Evolutionary conservation across 345 rosid genomes (phyloP).

Genomic region (Rhodamnia argentea): DNA sequence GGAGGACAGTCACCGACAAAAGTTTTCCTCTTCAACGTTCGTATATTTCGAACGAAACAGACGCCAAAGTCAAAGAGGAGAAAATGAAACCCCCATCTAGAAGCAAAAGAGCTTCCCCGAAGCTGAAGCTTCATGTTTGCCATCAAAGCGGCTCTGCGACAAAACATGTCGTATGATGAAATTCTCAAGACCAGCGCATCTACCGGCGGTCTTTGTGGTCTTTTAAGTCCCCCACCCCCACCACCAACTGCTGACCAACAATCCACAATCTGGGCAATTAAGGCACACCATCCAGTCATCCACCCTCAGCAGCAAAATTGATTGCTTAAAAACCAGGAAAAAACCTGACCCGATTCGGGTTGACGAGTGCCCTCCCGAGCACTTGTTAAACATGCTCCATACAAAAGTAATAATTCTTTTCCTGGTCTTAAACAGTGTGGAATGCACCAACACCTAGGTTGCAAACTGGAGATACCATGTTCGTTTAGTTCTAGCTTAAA

Average conservation of each 20-base stretch:
- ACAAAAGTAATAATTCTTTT: neutral
- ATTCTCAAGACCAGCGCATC: neutral
- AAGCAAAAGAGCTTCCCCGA: neutral
- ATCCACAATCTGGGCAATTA: neutral
- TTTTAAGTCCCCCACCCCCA: neutral
- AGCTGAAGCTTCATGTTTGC: neutral
- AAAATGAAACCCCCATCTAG: neutral
- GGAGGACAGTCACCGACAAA: neutral
- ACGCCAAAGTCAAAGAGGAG: neutral
- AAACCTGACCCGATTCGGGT: neutral
- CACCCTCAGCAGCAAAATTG: neutral
- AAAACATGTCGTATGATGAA: neutral
- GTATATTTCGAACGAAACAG: neutral
- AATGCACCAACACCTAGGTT: neutral
- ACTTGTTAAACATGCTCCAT: neutral
- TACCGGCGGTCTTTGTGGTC: neutral
- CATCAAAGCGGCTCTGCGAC: neutral
- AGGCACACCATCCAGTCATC: neutral
- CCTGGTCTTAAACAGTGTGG: neutral
- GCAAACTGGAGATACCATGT: neutral
- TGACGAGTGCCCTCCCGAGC: neutral
- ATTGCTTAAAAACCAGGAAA: neutral
- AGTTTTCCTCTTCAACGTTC: neutral
- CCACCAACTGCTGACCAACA: neutral
- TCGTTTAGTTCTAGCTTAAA: neutral